Conservation (phyloP, 1,284 basidiomycete species). For the Coriolopsis trogii region DNA sequence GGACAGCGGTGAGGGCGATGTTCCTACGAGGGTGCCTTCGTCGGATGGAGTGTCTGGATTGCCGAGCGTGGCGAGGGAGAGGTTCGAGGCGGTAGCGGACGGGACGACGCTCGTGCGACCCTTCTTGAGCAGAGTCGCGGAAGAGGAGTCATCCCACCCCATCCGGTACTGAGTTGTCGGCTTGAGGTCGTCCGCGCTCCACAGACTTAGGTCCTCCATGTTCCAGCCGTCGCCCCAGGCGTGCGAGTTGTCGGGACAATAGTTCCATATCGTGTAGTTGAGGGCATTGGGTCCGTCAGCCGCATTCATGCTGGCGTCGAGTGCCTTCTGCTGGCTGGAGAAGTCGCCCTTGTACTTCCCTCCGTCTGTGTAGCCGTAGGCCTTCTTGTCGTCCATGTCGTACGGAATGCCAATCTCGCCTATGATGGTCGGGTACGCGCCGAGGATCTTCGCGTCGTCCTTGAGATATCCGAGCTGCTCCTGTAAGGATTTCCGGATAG, state of each 20-base stretch:
- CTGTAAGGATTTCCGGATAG: conserved; percentile 83
- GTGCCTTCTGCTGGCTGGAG: conserved; percentile 77
- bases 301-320: conserved; percentile 92
- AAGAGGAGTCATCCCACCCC: conserved; percentile 34
- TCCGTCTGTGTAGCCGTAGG: conserved; percentile 83
- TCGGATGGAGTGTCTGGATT: conserved; percentile 12
- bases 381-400: conserved; percentile 84
- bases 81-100: conserved; percentile 32
- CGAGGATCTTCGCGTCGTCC: conserved; percentile 68
- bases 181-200: conserved; percentile 78
- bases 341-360: conserved; percentile 84
- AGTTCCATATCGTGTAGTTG: conserved; percentile 92
- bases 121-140: conserved; percentile 34
- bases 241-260: conserved; percentile 80
- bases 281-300: conserved; percentile 84
- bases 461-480: conserved; percentile 86
- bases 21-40: conserved; percentile 14
- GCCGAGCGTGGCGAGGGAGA: conserved; percentile 38
- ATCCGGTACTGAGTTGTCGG: conserved; percentile 32
- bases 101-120: conserved; percentile 15
- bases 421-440: conserved; percentile 88
- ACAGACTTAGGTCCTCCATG: conserved; percentile 92
- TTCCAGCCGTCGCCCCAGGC: conserved; percentile 97
- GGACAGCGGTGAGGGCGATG: conserved; percentile 1
- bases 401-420: conserved; percentile 96